Conservation (phyloP, 169 alveolate species). For the Cryptosporidium baileyi region DNA sequence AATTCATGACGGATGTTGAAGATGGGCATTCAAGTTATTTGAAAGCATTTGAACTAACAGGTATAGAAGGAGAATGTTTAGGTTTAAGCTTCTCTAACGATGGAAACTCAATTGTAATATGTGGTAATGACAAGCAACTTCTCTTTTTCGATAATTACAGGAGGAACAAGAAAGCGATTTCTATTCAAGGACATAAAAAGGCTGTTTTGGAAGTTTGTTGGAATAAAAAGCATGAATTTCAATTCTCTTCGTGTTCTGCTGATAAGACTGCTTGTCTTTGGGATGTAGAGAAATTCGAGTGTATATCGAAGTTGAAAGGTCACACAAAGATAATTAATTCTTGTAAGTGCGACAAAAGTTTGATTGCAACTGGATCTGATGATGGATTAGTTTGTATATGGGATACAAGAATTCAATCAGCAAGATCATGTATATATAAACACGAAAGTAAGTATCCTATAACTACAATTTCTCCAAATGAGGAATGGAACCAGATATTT, state of each 20-base stretch:
- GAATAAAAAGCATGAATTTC: conserved; percentile 26
- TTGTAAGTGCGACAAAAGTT: conserved; percentile 10
- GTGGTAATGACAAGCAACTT: conserved; percentile 48
- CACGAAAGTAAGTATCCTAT: conserved; percentile 39
- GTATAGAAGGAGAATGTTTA: conserved; percentile 50
- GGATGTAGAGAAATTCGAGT: conserved; percentile 24
- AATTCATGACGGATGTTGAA: conserved; percentile 3
- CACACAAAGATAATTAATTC: conserved; percentile 50
- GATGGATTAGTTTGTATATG: conserved; percentile 47
- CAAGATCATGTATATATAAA: conserved; percentile 26
- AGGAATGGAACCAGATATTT: conserved; percentile 2
- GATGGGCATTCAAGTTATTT: neutral
- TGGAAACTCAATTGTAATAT: conserved; percentile 27
- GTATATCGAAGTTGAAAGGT: conserved; percentile 44
- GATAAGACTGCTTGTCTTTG: conserved; percentile 53
- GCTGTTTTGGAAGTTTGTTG: conserved; percentile 51
- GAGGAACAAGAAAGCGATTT: neutral
- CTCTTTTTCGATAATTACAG: conserved; percentile 7
- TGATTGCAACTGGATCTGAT: conserved; percentile 43
- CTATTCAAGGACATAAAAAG: conserved; percentile 35
- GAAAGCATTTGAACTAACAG: conserved; percentile 62
- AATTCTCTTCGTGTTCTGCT: conserved; percentile 58
- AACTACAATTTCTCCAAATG: conserved; percentile 33
- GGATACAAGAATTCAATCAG: conserved; percentile 31
- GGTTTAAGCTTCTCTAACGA: conserved; percentile 24